phyloP scores from a whole-genome alignment of 768 basidiomycete genomes.

The Gymnopilus junonius region DNA sequence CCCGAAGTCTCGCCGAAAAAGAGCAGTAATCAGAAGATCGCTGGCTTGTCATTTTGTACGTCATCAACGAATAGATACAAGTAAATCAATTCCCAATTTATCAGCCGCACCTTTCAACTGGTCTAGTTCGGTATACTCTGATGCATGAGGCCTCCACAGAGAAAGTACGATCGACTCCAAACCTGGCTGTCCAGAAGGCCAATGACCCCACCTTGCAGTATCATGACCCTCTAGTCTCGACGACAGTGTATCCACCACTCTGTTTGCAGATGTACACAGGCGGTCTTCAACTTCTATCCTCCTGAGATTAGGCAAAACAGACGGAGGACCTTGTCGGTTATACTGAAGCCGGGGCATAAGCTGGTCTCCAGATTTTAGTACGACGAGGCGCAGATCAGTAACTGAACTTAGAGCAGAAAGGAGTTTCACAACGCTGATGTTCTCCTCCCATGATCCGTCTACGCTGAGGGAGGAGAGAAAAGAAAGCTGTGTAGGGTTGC shows the following conservation, averaged over 20 bases:
- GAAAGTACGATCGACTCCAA: slow-evolving; percentile 17
- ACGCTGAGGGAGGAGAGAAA: slow-evolving; percentile 19
- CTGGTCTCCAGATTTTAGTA: slow-evolving; percentile 17
- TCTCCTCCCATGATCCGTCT: slow-evolving; percentile 25
- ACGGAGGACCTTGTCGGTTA: slow-evolving; percentile 2
- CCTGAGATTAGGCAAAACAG: slow-evolving; percentile 18
- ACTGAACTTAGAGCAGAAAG: slow-evolving; percentile 21
- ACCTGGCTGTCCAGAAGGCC: not conserved
- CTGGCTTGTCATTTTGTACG: not conserved
- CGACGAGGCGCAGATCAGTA: slow-evolving; percentile 19
- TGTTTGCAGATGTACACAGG: slow-evolving; percentile 16
- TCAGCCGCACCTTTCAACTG: slow-evolving; percentile 13
- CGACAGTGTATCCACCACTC: slow-evolving; percentile 14
- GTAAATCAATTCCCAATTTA: slow-evolving; percentile 17
- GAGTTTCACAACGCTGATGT: slow-evolving; percentile 19
- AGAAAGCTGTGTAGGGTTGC: slow-evolving; percentile 15
- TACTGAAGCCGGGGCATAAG: slow-evolving; percentile 22
- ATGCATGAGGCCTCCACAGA: slow-evolving; percentile 20
- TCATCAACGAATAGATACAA: not conserved
- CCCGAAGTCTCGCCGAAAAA: not conserved
- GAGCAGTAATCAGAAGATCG: not conserved
- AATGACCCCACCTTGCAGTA: slow-evolving; percentile 1
- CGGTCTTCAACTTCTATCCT: slow-evolving; percentile 20
- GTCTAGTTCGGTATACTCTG: slow-evolving; percentile 21
- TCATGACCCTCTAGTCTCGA: slow-evolving; percentile 15